Evolutionary conservation across 352 stramenopile genomes (phyloP), one percentile per base, ranked within the genome.

Genomic region (Phytophthora sansomeana): DNA sequence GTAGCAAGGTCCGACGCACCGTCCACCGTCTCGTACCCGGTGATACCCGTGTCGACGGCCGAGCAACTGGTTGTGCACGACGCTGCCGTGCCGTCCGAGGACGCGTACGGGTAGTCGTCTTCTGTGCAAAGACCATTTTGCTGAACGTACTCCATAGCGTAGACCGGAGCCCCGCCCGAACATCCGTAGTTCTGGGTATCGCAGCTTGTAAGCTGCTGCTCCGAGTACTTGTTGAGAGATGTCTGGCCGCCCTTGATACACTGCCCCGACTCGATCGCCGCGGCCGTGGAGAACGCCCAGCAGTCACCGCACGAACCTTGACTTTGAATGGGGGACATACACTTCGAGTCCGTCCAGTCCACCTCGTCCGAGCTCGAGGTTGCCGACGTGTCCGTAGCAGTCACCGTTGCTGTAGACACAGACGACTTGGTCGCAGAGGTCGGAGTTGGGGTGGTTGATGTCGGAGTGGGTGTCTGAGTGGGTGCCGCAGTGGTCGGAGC

Each of bases 301-400:
- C 97, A 99, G 7, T 91, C 97, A 51, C 97, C 97, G 70, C 97
- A 99, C 9, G 84, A 66, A 5, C 95, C 97, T 70, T 99, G 98
- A 75, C 98, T 97, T 57, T 99, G 98, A n/a, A 99, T 71, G 3
- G 57, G 58, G 6, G 73, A 80, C 33, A 90, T 62, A 28, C 74
- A 86, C 10, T 42, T 65, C 10, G 77, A 83, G 35, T 56, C 44
- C 38, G 77, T 80, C 81, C 76, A 84, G 64, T 84, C 73, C 38
- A 84, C 64, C 24, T 89, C 84, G 7, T 77, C 86, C 14, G 67
- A 79, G 43, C 43, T 69, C 9, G 60, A 72, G 11, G 67, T 57
- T 4, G 51, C 10, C 4, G 61, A 63, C 16, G 59, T 57, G 5
- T 72, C 58, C 1, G 60, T 75, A 17, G 39, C 58, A 8, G 58